Percentiles rank a stretch among this genome's conserved stretches.
phyloP scores from a whole-genome alignment of 371 early-diverging fungal species.

The Apophysomyces elegans region DNA sequence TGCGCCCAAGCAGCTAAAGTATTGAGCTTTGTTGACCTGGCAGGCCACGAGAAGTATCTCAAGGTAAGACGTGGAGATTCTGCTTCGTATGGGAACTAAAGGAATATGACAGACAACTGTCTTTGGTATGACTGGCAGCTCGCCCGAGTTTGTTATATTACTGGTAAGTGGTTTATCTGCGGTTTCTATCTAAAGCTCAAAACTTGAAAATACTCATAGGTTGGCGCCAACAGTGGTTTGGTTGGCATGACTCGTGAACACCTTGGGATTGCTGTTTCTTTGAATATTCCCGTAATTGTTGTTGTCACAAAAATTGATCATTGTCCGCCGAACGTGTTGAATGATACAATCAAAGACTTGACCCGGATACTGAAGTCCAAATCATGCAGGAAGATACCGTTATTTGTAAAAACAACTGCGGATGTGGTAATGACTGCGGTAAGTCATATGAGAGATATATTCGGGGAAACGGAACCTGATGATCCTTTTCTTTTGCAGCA shows the following conservation, averaged over 20 bases:
- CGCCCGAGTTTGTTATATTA: conserved; percentile 90
- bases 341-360: conserved; percentile 82
- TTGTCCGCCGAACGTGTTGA: conserved; percentile 86
- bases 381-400: conserved; percentile 91
- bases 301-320: conserved; percentile 93
- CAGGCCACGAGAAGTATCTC: conserved; percentile 93
- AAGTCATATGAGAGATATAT: conserved; percentile 13
- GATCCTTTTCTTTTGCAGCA: conserved; percentile 33
- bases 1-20: conserved; percentile 79
- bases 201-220: conserved; percentile 16
- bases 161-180: conserved; percentile 54
- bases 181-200: not conserved
- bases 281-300: conserved; percentile 87
- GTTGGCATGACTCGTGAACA: conserved; percentile 96
- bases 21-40: conserved; percentile 86
- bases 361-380: conserved; percentile 82
- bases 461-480: not conserved
- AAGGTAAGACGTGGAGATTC: conserved; percentile 51
- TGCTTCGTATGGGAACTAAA: too few species aligned
- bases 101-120: conserved; percentile 71
- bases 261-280: conserved; percentile 85
- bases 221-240: conserved; percentile 91
- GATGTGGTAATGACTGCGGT: conserved; percentile 84
- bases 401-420: conserved; percentile 73
- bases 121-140: conserved; percentile 89